A percentile compares a stretch with the other conserved stretches of the same genome.
Conservation (phyloP, 2,329 filamentous ascomycete genomes). For the Huntiella abstrusa region DNA sequence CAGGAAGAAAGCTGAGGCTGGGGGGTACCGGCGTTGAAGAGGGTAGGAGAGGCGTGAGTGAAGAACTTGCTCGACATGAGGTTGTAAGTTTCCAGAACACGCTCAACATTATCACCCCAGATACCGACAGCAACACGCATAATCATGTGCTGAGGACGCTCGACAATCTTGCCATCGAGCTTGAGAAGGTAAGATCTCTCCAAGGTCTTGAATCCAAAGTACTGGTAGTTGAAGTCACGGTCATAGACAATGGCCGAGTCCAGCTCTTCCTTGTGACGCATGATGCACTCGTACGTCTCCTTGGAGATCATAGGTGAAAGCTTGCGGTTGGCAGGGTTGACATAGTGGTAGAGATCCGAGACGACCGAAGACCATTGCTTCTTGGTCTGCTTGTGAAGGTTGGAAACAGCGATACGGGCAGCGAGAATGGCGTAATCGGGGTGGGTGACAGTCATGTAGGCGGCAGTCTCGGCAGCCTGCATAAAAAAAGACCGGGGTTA, state of each 20-base stretch:
- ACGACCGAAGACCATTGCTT: conserved; percentile 98
- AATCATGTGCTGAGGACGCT: conserved; percentile 97
- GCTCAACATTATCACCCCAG: conserved; percentile 86
- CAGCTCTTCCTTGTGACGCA: conserved; percentile 90
- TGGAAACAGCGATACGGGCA: conserved; percentile 94
- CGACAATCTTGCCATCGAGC: conserved; percentile 86
- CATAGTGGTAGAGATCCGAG: conserved; percentile 81
- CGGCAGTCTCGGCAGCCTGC: conserved; percentile 92
- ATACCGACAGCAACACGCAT: conserved; percentile 98
- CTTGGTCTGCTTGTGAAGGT: conserved; percentile 99
- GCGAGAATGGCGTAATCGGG: conserved; percentile 98
- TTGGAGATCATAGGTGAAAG: conserved; percentile 88
- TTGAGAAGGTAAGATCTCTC: conserved; percentile 95
- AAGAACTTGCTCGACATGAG: conserved; percentile 98
- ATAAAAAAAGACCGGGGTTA: conserved; percentile 11
- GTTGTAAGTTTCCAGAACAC: conserved; percentile 93
- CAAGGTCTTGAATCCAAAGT: conserved; percentile 98
- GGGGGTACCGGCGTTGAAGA: conserved; percentile 95
- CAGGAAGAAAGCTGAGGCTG: conserved; percentile 90
- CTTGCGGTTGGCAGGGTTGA: conserved; percentile 80
- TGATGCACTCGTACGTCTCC: conserved; percentile 76
- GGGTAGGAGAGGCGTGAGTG: conserved; percentile 90
- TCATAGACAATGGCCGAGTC: conserved; percentile 99
- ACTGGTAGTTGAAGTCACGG: conserved; percentile 99
- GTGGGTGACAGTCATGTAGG: conserved; percentile 99